Conservation (phyloP, 768 basidiomycete genomes). For the Phaeotremella fagi region DNA sequence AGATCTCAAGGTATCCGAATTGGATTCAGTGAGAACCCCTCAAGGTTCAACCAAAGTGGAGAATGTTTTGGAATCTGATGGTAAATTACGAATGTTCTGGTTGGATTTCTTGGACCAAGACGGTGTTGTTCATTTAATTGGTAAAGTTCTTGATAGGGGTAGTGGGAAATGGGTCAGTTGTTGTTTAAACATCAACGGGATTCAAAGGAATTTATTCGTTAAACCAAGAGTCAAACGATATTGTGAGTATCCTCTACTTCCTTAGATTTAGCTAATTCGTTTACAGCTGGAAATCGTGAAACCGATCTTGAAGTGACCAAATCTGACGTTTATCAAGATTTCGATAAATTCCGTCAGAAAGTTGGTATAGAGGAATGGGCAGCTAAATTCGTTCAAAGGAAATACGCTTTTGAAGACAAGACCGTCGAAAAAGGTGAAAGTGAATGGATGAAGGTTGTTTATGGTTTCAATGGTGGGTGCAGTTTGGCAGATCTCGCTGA, state of each 20-base stretch:
- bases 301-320: conserved; percentile 69
- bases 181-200: conserved; percentile 75
- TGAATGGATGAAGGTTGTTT: conserved; percentile 90
- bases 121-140: conserved; percentile 80
- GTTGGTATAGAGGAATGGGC: conserved; percentile 70
- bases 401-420: conserved; percentile 84
- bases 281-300: conserved; percentile 57
- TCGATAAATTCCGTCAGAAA: conserved; percentile 70
- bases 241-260: conserved; percentile 44
- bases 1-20: conserved; percentile 20
- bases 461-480: conserved; percentile 72
- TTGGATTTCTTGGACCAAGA: conserved; percentile 81
- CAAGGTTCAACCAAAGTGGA: conserved; percentile 25
- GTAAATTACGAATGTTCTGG: conserved; percentile 89
- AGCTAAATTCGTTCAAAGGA: conserved; percentile 77
- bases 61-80: conserved; percentile 70
- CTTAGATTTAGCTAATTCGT: neutral
- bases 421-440: conserved; percentile 71
- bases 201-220: conserved; percentile 86
- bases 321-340: conserved; percentile 73
- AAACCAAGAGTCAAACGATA: conserved; percentile 68
- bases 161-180: conserved; percentile 63
- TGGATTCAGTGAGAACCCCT: conserved; percentile 33
- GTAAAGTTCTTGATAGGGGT: conserved; percentile 79
- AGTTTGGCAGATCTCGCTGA: neutral